phyloP scores from a whole-genome alignment of 305 asterid genomes.

The Ilex paraguariensis region DNA sequence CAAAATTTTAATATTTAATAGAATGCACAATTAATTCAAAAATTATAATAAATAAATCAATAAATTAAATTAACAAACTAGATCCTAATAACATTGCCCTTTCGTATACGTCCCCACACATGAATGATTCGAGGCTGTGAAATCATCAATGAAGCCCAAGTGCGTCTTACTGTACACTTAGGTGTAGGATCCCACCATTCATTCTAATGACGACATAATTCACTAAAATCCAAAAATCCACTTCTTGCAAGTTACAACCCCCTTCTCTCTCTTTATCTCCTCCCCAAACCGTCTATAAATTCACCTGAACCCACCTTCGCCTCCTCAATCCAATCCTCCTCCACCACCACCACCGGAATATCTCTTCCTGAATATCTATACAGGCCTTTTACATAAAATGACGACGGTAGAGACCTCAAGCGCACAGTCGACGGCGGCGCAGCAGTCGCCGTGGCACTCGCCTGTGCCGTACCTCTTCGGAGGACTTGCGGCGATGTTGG shows the following conservation, averaged over 20 bases:
- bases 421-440: slow-evolving; percentile 19
- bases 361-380: neutral
- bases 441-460: slow-evolving; percentile 75
- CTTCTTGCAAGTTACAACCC: neutral
- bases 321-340: slow-evolving; percentile 10
- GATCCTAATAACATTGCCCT: too few species aligned
- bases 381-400: slow-evolving; percentile 19
- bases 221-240: too few species aligned
- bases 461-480: slow-evolving; percentile 95
- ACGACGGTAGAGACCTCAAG: slow-evolving; percentile 24
- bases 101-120: too few species aligned
- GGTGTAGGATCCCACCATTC: too few species aligned
- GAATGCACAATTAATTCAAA: too few species aligned
- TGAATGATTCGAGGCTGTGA: too few species aligned
- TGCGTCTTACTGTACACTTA: too few species aligned
- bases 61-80: too few species aligned
- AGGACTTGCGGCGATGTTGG: slow-evolving; percentile 87
- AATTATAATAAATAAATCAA: too few species aligned
- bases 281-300: slow-evolving; percentile 35
- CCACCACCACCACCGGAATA: neutral
- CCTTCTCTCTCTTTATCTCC: slow-evolving; percentile 1
- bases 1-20: too few species aligned
- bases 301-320: slow-evolving; percentile 18
- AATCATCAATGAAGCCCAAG: too few species aligned
- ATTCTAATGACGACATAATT: too few species aligned